These are phyloP conservation scores for Clathrospora elynae DNA, from an alignment of 2,329 filamentous ascomycete species.

Conservation along the genomic window DNA sequence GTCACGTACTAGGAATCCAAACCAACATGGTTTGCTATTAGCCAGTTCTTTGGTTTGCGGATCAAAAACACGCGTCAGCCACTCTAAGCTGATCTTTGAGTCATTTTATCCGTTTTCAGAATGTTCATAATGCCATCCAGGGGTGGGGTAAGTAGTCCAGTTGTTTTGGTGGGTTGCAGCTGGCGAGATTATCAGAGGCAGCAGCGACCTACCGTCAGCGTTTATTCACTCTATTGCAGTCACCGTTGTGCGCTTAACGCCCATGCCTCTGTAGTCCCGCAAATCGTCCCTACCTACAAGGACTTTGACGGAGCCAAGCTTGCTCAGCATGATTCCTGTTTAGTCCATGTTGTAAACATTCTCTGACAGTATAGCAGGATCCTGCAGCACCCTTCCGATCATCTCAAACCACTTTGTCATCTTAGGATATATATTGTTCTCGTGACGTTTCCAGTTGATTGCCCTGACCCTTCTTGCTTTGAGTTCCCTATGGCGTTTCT, in stretches of 20 bases:
- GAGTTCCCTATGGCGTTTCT: slow-evolving; percentile 20
- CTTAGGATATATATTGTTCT: slow-evolving; percentile 29
- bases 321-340: no score
- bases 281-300: slow-evolving; percentile 26
- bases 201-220: slow-evolving; percentile 24
- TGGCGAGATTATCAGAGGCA: slow-evolving; percentile 26
- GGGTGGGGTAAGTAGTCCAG: no score
- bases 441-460: slow-evolving; percentile 28
- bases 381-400: no score
- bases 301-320: slow-evolving; percentile 19
- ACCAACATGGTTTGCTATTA: no score
- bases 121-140: no score
- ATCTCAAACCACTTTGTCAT: slow-evolving; percentile 28
- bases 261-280: slow-evolving; percentile 20
- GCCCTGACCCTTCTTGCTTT: slow-evolving; percentile 19
- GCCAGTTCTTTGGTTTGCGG: no score
- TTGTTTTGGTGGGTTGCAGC: slow-evolving; percentile 26
- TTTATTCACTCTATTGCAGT: slow-evolving; percentile 27
- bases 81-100: no score
- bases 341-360: slow-evolving; percentile 34
- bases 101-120: no score
- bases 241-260: slow-evolving; percentile 28
- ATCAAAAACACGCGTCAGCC: no score
- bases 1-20: no score
- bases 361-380: slow-evolving; percentile 18